These are phyloP conservation scores for Crithidia sp. DNA, from an alignment of 208 protist species.

Conservation along the genomic window DNA sequence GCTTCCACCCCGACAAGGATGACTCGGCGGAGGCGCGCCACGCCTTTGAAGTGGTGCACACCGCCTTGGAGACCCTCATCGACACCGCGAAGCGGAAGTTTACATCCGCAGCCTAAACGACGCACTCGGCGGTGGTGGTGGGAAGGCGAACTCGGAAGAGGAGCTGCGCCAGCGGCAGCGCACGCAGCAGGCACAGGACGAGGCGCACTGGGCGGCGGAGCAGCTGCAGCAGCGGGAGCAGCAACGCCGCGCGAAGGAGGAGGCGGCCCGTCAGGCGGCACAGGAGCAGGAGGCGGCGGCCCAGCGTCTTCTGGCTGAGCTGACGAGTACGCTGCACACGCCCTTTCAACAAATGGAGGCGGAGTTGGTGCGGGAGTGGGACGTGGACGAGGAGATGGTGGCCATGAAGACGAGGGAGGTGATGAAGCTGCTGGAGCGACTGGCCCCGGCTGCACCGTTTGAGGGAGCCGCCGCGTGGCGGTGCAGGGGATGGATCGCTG, in stretches of 20 bases:
- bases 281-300: slow-evolving; percentile 51
- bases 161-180: slow-evolving; percentile 38
- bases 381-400: slow-evolving; percentile 73
- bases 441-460: slow-evolving; percentile 18
- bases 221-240: slow-evolving; percentile 57
- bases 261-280: slow-evolving; percentile 31
- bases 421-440: slow-evolving; percentile 45
- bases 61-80: slow-evolving; percentile 66
- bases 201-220: slow-evolving; percentile 59
- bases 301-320: slow-evolving; percentile 54
- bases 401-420: slow-evolving; percentile 69
- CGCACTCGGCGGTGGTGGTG: not conserved
- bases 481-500: too few species aligned
- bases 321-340: slow-evolving; percentile 62
- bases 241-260: slow-evolving; percentile 33
- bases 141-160: not conserved
- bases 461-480: not conserved
- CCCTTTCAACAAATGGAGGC: slow-evolving; percentile 73
- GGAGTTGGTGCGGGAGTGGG: slow-evolving; percentile 74
- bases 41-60: slow-evolving; percentile 71
- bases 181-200: slow-evolving; percentile 52
- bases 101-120: slow-evolving; percentile 43
- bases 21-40: slow-evolving; percentile 52
- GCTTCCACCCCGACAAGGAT: slow-evolving; percentile 91
- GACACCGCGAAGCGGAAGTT: slow-evolving; percentile 44